Percentiles rank a stretch among this genome's conserved stretches.
phyloP scores from a whole-genome alignment of 495 filamentous ascomycete species.

The Mytilinidion resinicola region DNA sequence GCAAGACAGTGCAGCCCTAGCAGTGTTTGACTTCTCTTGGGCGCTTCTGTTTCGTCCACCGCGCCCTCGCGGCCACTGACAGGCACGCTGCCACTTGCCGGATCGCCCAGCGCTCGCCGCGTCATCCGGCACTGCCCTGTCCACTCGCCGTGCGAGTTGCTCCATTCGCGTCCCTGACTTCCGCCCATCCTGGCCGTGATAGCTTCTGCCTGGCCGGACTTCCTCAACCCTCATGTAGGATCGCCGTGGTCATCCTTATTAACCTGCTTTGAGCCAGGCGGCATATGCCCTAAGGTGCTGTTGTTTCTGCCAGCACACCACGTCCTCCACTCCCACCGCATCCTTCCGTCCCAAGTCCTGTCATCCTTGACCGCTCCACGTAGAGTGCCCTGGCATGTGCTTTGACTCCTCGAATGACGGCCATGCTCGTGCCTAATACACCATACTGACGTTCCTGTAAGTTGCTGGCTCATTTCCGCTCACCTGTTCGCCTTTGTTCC shows the following conservation, averaged over 20 bases:
- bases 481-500: conserved; percentile 22
- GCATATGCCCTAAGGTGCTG: neutral
- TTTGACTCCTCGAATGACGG: conserved; percentile 8
- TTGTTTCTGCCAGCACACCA: conserved; percentile 19
- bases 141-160: neutral
- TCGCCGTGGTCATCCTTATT: conserved; percentile 10
- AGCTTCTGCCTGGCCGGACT: neutral
- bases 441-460: conserved; percentile 8
- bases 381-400: conserved; percentile 18
- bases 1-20: too few relatives aligned
- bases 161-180: neutral
- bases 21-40: too few relatives aligned
- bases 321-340: conserved; percentile 11
- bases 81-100: too few relatives aligned
- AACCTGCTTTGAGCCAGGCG: neutral
- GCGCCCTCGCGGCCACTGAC: too few relatives aligned
- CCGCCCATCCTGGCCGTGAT: neutral
- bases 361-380: conserved; percentile 12
- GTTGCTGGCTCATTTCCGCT: conserved; percentile 23
- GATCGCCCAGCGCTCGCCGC: neutral
- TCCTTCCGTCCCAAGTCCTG: conserved; percentile 12
- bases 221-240: neutral
- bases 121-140: conserved; percentile 2
- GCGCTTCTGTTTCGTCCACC: too few relatives aligned
- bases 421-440: neutral